phyloP scores from a whole-genome alignment of 2,329 filamentous ascomycete species.

The Didymella arachidicola region DNA sequence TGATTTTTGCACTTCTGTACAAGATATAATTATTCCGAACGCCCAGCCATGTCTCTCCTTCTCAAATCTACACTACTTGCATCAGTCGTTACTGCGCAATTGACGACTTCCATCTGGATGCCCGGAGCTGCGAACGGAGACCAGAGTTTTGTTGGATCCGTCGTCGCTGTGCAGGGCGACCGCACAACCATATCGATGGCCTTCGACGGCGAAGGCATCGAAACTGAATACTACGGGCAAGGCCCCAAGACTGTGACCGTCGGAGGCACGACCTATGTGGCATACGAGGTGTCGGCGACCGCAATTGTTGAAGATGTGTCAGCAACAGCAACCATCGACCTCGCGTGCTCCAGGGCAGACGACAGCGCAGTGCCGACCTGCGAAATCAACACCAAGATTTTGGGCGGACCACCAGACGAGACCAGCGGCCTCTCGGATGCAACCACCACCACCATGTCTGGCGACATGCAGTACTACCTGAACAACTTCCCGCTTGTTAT shows the following conservation, averaged over 20 bases:
- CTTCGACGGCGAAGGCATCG: conserved; percentile 12
- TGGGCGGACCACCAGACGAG: conserved; percentile 17
- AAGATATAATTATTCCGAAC: not conserved
- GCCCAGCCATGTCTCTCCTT: conserved; percentile 32
- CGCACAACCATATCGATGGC: conserved; percentile 31
- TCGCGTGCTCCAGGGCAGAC: conserved; percentile 21
- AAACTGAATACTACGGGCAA: conserved; percentile 14
- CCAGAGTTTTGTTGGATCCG: conserved; percentile 31
- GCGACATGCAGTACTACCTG: conserved; percentile 23
- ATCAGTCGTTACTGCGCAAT: conserved; percentile 31
- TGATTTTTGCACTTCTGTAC: not conserved
- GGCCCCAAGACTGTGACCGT: conserved; percentile 24
- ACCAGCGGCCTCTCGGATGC: not conserved
- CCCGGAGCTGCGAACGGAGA: conserved; percentile 25
- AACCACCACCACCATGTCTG: conserved; percentile 7
- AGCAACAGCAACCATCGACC: conserved; percentile 18
- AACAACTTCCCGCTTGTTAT: conserved; percentile 34
- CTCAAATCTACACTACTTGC: conserved; percentile 33
- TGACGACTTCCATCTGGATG: conserved; percentile 43
- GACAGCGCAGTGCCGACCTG: conserved; percentile 27
- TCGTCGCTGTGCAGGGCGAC: conserved; percentile 31
- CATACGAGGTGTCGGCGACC: conserved; percentile 18
- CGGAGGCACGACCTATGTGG: conserved; percentile 31
- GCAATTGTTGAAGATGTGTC: conserved; percentile 14
- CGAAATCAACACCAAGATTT: conserved; percentile 18